Evolutionary conservation across 208 protist species (phyloP).

Genomic region (Leishmania amazonensis): DNA sequence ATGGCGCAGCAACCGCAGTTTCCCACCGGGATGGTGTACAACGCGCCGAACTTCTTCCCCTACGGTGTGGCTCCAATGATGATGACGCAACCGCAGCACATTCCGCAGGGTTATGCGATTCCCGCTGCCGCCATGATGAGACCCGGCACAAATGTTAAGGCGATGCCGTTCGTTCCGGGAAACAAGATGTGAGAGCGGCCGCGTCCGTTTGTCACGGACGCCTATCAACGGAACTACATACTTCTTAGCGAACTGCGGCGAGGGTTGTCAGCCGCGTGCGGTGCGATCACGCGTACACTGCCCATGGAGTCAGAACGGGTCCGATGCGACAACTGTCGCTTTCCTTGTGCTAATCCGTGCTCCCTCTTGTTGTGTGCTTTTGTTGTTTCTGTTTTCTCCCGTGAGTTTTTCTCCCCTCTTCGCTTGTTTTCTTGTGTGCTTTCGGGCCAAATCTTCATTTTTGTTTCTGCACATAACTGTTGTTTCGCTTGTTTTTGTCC

Average conservation of each 20-base stretch:
- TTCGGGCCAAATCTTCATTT: not conserved
- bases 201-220: too few relatives aligned
- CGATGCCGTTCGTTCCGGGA: conserved; percentile 68
- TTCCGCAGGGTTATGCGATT: conserved; percentile 25
- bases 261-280: not conserved
- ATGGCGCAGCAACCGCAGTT: conserved; percentile 30
- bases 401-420: not conserved
- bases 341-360: not conserved
- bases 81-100: conserved; percentile 29
- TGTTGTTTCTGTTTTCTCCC: not conserved
- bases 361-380: not conserved
- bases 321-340: not conserved
- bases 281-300: not conserved
- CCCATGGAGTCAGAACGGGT: not conserved
- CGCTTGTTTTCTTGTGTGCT: conserved; percentile 4
- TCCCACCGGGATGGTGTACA: conserved; percentile 19
- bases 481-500: conserved; percentile 16
- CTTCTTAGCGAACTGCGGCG: not conserved
- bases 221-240: not conserved
- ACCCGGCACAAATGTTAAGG: conserved; percentile 67
- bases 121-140: conserved; percentile 23
- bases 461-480: conserved; percentile 11
- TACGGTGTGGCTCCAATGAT: conserved; percentile 28
- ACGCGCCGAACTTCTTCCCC: conserved; percentile 24
- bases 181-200: conserved; percentile 12